phyloP scores from a whole-genome alignment of 352 stramenopile species.

The Phytophthora vignae region DNA sequence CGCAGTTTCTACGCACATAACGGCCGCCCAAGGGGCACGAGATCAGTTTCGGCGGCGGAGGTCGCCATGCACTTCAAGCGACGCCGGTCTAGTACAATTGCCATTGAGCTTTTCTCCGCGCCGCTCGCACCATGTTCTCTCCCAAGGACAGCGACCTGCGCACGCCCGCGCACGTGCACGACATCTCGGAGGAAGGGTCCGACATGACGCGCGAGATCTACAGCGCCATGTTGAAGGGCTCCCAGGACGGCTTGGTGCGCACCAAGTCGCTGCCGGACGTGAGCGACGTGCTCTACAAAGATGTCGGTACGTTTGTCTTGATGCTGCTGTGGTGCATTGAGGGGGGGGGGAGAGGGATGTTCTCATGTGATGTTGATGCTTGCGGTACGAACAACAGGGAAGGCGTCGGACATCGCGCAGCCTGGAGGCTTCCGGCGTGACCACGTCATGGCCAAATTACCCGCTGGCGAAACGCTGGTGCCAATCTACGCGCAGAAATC shows the following conservation, averaged over 20 bases:
- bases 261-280: slow-evolving; percentile 53
- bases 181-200: slow-evolving; percentile 55
- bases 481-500: slow-evolving; percentile 43
- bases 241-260: slow-evolving; percentile 30
- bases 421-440: slow-evolving; percentile 58
- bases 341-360: not conserved
- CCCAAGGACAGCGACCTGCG: slow-evolving; percentile 24
- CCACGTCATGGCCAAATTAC: slow-evolving; percentile 49
- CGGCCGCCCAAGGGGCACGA: slow-evolving; percentile 5
- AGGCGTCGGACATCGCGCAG: slow-evolving; percentile 53
- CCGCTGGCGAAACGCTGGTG: slow-evolving; percentile 13
- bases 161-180: slow-evolving; percentile 45
- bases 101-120: slow-evolving; percentile 6
- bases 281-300: slow-evolving; percentile 60
- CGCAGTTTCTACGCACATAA: slow-evolving; percentile 16
- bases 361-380: not conserved
- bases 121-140: slow-evolving; percentile 20
- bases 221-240: slow-evolving; percentile 49
- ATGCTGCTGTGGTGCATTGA: not conserved
- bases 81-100: no score
- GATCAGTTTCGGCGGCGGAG: slow-evolving; percentile 5
- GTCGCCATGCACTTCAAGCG: not conserved
- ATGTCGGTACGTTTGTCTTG: slow-evolving; percentile 42
- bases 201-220: slow-evolving; percentile 70
- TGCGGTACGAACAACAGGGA: slow-evolving; percentile 28